phyloP scores from a whole-genome alignment of 2,329 filamentous ascomycete species.

The Sarocladium strictum region DNA sequence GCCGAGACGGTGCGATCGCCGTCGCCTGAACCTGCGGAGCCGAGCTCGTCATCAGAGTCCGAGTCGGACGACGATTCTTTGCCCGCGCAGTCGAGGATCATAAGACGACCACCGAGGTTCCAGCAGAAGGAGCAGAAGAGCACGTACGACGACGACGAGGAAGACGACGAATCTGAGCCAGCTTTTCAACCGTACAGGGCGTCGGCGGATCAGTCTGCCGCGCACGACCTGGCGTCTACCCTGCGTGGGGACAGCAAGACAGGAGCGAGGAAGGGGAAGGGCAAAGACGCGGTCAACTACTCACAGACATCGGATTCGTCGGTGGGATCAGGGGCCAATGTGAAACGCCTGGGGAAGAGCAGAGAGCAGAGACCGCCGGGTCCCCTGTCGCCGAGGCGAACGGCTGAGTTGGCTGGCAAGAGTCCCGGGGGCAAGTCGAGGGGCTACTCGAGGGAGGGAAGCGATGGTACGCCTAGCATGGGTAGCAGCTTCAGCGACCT shows the following conservation, averaged over 20 bases:
- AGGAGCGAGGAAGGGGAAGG: conserved; percentile 13
- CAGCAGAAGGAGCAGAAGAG: conserved; percentile 30
- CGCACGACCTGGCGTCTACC: conserved; percentile 46
- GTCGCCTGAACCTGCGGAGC: conserved; percentile 31
- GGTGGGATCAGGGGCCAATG: conserved; percentile 42
- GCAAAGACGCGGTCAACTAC: conserved; percentile 27
- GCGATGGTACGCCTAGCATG: conserved; percentile 72
- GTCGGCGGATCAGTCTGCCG: conserved; percentile 26
- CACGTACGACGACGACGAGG: conserved; percentile 38
- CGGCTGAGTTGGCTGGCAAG: conserved; percentile 50
- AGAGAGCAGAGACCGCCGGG: conserved; percentile 31
- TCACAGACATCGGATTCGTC: conserved; percentile 61
- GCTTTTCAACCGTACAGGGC: conserved; percentile 47
- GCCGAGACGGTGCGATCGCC: conserved; percentile 17
- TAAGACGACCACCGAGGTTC: conserved; percentile 52
- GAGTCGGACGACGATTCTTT: conserved; percentile 45
- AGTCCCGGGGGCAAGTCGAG: conserved; percentile 41
- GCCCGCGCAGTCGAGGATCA: conserved; percentile 53
- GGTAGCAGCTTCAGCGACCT: conserved; percentile 83
- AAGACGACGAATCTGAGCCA: conserved; percentile 49
- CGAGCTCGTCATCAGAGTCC: conserved; percentile 31
- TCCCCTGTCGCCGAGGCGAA: conserved; percentile 53
- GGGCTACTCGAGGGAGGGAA: conserved; percentile 52
- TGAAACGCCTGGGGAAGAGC: conserved; percentile 23
- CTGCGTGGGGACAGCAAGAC: conserved; percentile 39